Base-by-base conservation (phyloP, 1,284 basidiomycete species). In the Malassezia japonica region DNA sequence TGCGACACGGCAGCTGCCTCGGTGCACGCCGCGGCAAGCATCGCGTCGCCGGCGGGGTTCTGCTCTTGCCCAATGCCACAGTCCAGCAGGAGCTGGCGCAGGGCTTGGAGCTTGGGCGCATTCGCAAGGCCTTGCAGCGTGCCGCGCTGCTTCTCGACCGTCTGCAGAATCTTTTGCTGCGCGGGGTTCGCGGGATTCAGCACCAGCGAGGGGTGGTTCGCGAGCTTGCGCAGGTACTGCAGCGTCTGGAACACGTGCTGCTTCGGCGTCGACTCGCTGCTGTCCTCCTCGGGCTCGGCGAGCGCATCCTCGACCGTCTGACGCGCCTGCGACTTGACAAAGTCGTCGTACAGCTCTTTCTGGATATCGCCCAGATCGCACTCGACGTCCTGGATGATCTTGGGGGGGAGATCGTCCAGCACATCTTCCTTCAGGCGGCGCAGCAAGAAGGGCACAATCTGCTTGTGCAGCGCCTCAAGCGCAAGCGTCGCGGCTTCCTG, bases 321-420 rank as follows among this genome's bases (percentile, higher is more conserved):
- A 49, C 67, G 44, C 49, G 64, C 51, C 60, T 83, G 81, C 0
- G 89, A 92, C 21, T 54, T 55, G 29, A 69, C 82, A 79, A 64
- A 83, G 79, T 75, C 89, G 88, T 77, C 98, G 91, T 46, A 98
- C 75, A 13, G 89, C 85, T 65, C 49, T 44, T 64, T 63, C 49
- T 70, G 67, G 27, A 69, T 55, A 15, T 62, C 60, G 0, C 91
- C 95, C 2, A 99, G 79, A 68, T 98, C 92, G 78, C 92, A 96
- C 70, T 96, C 94, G 74, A 98, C 96, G 72, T 99, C 94, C 75
- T 99, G 94, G 58, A 99, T 98, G 74, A 99, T 99, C 77, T 99
- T 98, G 2, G 94, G 94, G 0, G 94, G 94, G 2, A 99, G 79
- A 71, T 99, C 94, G 63, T 89, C 78, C 55, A 99, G 78, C 20